Percentiles rank a stretch among this genome's conserved stretches.
Evolutionary conservation across 306 rosid genomes (phyloP).

Genomic region (Cicer cuneatum): DNA sequence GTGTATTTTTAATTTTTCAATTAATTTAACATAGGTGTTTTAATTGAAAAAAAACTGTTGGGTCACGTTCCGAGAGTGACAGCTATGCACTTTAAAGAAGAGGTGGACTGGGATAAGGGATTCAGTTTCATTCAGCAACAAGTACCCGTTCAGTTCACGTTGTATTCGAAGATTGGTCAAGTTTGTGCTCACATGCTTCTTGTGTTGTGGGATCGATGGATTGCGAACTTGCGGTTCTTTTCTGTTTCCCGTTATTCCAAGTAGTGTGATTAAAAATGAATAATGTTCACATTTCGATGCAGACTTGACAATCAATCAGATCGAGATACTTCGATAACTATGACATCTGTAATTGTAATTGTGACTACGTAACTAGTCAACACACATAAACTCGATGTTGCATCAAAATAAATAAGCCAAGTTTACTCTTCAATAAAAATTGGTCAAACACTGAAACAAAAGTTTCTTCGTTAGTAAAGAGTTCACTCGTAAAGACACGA

Average conservation of each 20-base stretch:
- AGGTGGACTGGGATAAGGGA: not conserved
- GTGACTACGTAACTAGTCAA: too few species aligned
- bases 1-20: not conserved
- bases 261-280: not conserved
- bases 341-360: not conserved
- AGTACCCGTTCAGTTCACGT: conserved; percentile 2
- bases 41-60: not conserved
- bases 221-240: not conserved
- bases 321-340: not conserved
- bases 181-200: conserved; percentile 43
- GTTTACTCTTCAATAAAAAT: too few species aligned
- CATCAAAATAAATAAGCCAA: too few species aligned
- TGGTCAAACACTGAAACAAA: too few species aligned
- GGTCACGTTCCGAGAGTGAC: conserved; percentile 36
- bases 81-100: conserved; percentile 36
- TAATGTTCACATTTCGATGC: conserved; percentile 11
- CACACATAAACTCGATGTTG: too few species aligned
- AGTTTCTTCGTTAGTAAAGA: too few species aligned
- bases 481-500: too few species aligned
- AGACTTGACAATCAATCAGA: not conserved
- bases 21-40: not conserved
- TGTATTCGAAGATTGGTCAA: conserved; percentile 2
- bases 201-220: not conserved
- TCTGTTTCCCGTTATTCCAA: not conserved
- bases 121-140: conserved; percentile 21